Evolutionary conservation across 2,329 filamentous ascomycete genomes (phyloP), one percentile per base, ranked within the genome.

Genomic region (Gnomoniopsis sp.): DNA sequence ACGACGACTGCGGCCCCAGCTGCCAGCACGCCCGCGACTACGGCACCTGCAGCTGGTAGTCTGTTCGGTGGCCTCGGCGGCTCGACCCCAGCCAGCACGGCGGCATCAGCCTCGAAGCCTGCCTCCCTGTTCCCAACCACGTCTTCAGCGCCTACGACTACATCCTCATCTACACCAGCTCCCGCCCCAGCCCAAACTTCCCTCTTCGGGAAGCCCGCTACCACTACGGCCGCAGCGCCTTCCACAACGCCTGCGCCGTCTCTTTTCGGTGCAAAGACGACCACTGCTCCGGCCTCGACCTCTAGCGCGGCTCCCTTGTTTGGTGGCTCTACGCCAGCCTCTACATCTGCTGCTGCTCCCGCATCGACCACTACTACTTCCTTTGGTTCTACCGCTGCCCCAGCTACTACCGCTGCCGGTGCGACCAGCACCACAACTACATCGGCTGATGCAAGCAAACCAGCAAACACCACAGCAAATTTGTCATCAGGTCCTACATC

Each of bases 401-500:
- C 66, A 21, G 59, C 57, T 49, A 57, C 63, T 8, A 61, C 71
- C 4, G 60, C 74, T 15, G 63, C 72, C 26, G 50, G 63, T 53
- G 46, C 57, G 17, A 15, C 60, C 38, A 56, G 26, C n/a, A 50
- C 48, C 41, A 26, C 43, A 15, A 43, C 33, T 17, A 47, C 57
- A 23, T 38, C 57, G 34, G 43, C 53, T 12, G 41, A 53, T 43
- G n/a, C 54, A 30, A 53, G 71, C 47, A 64, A 71, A 60, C 41
- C 66, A 47, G 53, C 62, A 4, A 68, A 70, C 23, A 79, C 71
- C 30, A 75, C 93, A 51, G 86, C 85, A 19, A 85, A 87, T 30
- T 96, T 92, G 1, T 96, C 90, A 3, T 80, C 85, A 36, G 93
- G 93, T 0, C 91, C 93, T 1, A 79, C 88, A 2, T 93, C 95